A percentile compares a stretch with the other conserved stretches of the same genome.
Conservation (phyloP, 139 green algal species). For the Chlorella sp. region DNA sequence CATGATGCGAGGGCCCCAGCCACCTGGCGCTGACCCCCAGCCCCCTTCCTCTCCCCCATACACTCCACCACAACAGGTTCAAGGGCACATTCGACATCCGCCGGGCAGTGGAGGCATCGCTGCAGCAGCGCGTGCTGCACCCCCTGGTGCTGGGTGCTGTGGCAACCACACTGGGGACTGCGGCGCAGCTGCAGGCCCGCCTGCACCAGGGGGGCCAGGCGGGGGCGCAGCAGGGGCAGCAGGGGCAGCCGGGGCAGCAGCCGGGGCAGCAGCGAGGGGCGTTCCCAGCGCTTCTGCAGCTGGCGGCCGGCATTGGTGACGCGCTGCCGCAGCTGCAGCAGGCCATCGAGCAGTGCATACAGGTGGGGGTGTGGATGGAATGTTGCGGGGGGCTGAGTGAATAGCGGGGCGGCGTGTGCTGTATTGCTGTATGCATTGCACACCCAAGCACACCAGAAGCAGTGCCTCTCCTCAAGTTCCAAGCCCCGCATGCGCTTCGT, state of each 20-base stretch:
- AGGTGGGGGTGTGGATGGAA: constrained; percentile 35
- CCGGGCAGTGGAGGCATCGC: constrained; percentile 59
- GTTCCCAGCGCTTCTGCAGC: constrained; percentile 51
- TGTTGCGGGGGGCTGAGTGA: neutral
- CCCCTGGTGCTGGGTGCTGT: constrained; percentile 76
- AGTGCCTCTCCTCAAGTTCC: no score
- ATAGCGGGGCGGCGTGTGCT: neutral
- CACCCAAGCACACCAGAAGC: no score
- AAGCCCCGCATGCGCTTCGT: neutral
- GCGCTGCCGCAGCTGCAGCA: constrained; percentile 52
- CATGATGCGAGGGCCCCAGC: no score
- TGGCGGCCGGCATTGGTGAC: constrained; percentile 50
- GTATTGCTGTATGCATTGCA: no score
- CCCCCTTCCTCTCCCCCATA: no score
- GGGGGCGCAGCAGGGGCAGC: neutral
- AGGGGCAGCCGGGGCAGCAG: neutral
- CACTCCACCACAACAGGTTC: constrained; percentile 42
- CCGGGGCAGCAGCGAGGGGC: neutral
- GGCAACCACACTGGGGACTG: constrained; percentile 65
- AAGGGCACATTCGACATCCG: constrained; percentile 65
- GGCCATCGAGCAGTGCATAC: constrained; percentile 59
- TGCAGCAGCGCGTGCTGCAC: constrained; percentile 53
- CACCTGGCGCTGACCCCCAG: neutral
- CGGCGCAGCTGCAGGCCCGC: constrained; percentile 24
- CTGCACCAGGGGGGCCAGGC: neutral